A percentile compares a stretch with the other conserved stretches of the same genome.
phyloP scores from a whole-genome alignment of 1,284 basidiomycete species.

The Ustilago cynodontis region DNA sequence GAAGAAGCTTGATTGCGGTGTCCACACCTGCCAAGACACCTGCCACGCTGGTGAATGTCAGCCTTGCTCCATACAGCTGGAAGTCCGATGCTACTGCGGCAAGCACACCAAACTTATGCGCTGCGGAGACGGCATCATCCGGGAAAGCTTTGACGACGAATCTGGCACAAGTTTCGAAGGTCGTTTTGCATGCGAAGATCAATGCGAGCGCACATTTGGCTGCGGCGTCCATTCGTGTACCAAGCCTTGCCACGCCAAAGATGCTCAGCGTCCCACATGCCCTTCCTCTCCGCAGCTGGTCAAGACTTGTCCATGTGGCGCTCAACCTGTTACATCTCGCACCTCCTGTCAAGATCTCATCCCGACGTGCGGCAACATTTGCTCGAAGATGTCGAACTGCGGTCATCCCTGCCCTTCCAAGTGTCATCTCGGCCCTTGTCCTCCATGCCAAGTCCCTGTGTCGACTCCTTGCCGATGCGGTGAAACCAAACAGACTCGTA shows the following conservation, averaged over 20 bases:
- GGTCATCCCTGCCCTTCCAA: constrained; percentile 57
- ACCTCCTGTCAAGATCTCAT: constrained; percentile 61
- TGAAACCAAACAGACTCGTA: constrained; percentile 58
- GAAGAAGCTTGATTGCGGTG: constrained; percentile 61
- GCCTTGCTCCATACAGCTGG: constrained; percentile 48
- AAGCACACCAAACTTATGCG: constrained; percentile 52
- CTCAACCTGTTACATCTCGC: constrained; percentile 42
- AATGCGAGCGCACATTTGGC: constrained; percentile 55
- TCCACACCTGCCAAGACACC: constrained; percentile 54
- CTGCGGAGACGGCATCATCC: constrained; percentile 59
- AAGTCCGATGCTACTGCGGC: constrained; percentile 65
- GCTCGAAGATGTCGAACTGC: constrained; percentile 53
- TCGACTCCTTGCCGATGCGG: constrained; percentile 68
- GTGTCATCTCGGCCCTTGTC: constrained; percentile 64
- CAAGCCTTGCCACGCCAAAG: constrained; percentile 57
- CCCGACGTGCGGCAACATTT: constrained; percentile 58
- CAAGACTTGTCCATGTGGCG: constrained; percentile 65
- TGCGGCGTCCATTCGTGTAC: constrained; percentile 64
- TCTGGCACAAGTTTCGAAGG: constrained; percentile 40
- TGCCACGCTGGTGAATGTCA: constrained; percentile 64
- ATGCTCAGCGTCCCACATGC: constrained; percentile 39
- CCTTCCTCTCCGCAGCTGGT: constrained; percentile 58
- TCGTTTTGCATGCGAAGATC: constrained; percentile 52
- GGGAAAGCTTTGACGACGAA: constrained; percentile 39
- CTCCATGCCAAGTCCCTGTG: constrained; percentile 59